Conservation (phyloP, 768 basidiomycete genomes). For the Lactifluus pinguis region DNA sequence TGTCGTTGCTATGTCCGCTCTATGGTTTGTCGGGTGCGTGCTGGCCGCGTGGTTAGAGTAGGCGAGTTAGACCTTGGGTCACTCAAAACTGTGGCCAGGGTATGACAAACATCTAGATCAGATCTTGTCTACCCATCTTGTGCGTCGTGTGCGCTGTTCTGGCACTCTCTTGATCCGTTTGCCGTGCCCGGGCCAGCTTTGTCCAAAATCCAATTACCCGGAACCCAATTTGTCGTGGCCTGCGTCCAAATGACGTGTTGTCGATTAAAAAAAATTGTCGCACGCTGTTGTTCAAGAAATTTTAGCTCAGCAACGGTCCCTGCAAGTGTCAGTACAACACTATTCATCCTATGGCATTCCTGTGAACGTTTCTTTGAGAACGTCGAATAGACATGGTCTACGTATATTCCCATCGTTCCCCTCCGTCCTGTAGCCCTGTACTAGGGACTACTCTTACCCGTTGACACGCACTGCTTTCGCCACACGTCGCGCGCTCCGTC, state of each 20-base stretch:
- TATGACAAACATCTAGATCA: not conserved
- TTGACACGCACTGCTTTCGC: not conserved
- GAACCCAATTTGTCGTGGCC: not conserved
- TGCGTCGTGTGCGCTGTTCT: not conserved
- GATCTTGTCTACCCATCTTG: not conserved
- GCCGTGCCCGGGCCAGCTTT: not conserved
- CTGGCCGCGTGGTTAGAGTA: too few relatives aligned
- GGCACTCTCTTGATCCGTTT: not conserved
- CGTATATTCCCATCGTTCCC: not conserved
- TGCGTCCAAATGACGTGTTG: not conserved
- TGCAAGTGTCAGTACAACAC: not conserved
- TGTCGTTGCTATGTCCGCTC: not conserved
- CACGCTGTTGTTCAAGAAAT: not conserved
- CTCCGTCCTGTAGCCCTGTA: not conserved
- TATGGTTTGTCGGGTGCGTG: not conserved
- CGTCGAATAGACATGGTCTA: not conserved
- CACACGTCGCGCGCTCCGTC: slow-evolving; percentile 5
- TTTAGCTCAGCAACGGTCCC: too few relatives aligned
- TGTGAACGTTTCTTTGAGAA: not conserved
- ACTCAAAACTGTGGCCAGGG: not conserved
- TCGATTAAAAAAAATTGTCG: not conserved
- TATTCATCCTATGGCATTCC: not conserved
- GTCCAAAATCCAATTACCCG: not conserved
- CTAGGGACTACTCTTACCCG: not conserved
- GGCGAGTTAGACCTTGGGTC: not conserved